Percentiles rank a stretch among this genome's conserved stretches.
Conservation (phyloP, 2,329 filamentous ascomycete genomes). For the Diaporthe vaccinii region DNA sequence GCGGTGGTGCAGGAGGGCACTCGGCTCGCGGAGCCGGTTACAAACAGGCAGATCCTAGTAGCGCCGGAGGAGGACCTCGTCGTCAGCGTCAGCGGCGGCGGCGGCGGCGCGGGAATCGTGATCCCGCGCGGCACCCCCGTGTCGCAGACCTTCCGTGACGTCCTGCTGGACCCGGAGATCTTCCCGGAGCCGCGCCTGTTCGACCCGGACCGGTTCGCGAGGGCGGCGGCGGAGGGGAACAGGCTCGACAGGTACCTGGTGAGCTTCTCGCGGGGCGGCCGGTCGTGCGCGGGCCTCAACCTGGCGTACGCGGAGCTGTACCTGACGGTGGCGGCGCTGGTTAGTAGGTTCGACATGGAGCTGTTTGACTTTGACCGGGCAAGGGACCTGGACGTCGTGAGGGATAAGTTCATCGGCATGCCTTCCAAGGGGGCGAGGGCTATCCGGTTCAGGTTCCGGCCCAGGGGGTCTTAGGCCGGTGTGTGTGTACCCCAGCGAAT, state of each 20-base stretch:
- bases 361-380: conserved; percentile 10
- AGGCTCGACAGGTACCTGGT: conserved; percentile 22
- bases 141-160: conserved; percentile 13
- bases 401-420: conserved; percentile 20
- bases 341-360: background rate
- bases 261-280: conserved; percentile 22
- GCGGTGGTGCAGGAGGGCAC: conserved; percentile 44
- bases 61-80: background rate
- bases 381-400: conserved; percentile 11
- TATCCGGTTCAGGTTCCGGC: conserved; percentile 7
- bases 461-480: background rate
- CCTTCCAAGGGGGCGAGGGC: background rate
- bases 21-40: conserved; percentile 38
- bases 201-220: background rate
- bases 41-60: conserved; percentile 5
- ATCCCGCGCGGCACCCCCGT: conserved; percentile 14
- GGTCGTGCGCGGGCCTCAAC: conserved; percentile 11
- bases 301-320: conserved; percentile 15
- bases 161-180: conserved; percentile 10
- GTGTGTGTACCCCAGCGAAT: background rate
- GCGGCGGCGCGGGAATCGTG: background rate
- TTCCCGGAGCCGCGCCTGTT: conserved; percentile 5
- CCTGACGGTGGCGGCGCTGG: conserved; percentile 18
- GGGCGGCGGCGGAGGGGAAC: background rate
- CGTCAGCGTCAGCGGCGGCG: too few relatives aligned